Base-by-base conservation (phyloP, 2,329 filamentous ascomycete species). In the Pseudogymnoascus verrucosus region DNA sequence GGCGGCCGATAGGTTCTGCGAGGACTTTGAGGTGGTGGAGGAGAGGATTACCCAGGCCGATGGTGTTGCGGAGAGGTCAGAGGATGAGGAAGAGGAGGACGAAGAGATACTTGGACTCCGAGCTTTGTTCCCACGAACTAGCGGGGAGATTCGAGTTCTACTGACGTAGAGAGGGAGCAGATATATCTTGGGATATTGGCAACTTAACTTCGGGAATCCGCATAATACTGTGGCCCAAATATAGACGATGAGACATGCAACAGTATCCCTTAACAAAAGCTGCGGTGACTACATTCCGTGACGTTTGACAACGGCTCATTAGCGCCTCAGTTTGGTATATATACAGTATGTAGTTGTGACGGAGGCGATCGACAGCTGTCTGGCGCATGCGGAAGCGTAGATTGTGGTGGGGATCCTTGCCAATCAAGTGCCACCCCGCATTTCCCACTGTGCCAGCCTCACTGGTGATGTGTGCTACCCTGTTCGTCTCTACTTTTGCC, bases 1-100 rank as follows among this genome's bases (percentile, higher is more conserved):
- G 67, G 93, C 93, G 0, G 90, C 92, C 0, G 87, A 91, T 69
- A 82, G 79, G 62, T 99, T 99, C 76, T 96, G 92, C 68, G 81
- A 83, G 34, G 90, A 95, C 70, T 99, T 98, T 76, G 91, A 88
- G 70, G 79, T 82, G 66, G 78, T 90, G 7, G 88, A 90, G 73
- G 79, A 78, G 47, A 82, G 82, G 73, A 78, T 90, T 28, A 75
- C 84, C 23, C 79, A 79, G 37, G 80, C 82, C 4, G 86, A 89
- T 74, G 82, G 86, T 67, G 62, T 79, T 19, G 62, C 65, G 42
- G 68, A 70, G 10, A 36, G 28, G 16, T 57, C 51, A 8, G 67
- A 71, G n/a, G 67, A 71, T 34, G 61, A 64, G 19, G 68, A 66
- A 8, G 69, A 70, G 16, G 65, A 61, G 1, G 67, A 64, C 6